Evolutionary conservation across 2,329 filamentous ascomycete genomes (phyloP).

Genomic region (Immersiporthe knoxdaviesiana): DNA sequence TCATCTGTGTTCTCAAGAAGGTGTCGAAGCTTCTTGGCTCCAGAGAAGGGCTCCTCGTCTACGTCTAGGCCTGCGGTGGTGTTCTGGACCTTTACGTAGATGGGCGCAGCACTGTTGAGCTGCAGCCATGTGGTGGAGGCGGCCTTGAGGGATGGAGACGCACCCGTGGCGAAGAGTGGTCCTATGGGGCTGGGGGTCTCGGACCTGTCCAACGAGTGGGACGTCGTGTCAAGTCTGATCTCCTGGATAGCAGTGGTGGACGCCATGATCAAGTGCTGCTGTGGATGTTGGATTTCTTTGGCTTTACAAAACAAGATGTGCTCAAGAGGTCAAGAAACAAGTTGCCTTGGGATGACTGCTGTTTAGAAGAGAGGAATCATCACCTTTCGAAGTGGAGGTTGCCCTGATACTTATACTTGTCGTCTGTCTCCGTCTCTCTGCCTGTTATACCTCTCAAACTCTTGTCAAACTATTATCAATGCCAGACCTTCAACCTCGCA

Average conservation of each 20-base stretch:
- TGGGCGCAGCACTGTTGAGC: constrained; percentile 25
- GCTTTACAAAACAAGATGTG: not conserved
- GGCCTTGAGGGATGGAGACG: not conserved
- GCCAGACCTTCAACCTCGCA: not conserved
- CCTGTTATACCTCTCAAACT: not conserved
- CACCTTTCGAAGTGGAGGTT: not conserved
- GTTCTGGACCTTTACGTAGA: constrained; percentile 13
- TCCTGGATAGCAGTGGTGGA: constrained; percentile 6
- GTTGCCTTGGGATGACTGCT: not conserved
- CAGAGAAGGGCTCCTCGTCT: constrained; percentile 24
- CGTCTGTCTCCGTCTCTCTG: no score
- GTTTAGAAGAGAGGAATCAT: not conserved
- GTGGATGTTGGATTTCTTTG: not conserved
- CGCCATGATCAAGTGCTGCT: constrained; percentile 9
- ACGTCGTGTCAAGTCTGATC: constrained; percentile 16
- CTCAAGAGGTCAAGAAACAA: not conserved
- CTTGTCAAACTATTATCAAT: not conserved
- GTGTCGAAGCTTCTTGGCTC: constrained; percentile 30
- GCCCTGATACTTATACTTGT: not conserved
- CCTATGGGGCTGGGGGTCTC: constrained; percentile 26
- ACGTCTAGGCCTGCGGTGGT: not conserved
- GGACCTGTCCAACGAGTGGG: constrained; percentile 13
- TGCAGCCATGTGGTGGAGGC: constrained; percentile 26
- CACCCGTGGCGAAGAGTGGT: constrained; percentile 16
- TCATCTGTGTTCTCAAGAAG: constrained; percentile 40